Percentiles rank a stretch among this genome's conserved stretches.
Conservation (phyloP, 23 red algal genomes). For the Gracilaria domingensis region DNA sequence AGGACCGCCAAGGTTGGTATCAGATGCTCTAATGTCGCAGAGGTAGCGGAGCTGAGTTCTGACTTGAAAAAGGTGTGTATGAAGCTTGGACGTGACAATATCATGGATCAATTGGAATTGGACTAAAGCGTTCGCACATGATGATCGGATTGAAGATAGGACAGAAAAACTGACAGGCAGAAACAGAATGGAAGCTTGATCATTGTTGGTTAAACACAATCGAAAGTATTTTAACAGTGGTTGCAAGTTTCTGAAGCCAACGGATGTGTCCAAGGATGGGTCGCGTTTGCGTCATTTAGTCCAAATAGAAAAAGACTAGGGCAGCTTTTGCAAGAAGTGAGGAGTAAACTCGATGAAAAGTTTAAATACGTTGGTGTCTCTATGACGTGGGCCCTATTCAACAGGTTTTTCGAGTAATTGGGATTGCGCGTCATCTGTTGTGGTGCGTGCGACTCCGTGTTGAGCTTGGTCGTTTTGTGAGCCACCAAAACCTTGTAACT, state of each 20-base stretch:
- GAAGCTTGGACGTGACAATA: neutral
- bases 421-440: conserved; percentile 32
- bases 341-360: neutral
- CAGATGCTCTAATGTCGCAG: neutral
- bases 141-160: neutral
- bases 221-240: conserved; percentile 6
- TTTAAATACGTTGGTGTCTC: neutral
- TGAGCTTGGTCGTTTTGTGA: neutral
- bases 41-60: neutral
- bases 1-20: neutral
- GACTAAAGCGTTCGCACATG: neutral
- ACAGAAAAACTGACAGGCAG: neutral
- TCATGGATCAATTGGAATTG: neutral
- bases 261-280: neutral
- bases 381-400: neutral
- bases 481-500: conserved; percentile 54
- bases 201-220: neutral
- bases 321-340: neutral
- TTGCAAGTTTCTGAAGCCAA: conserved; percentile 19
- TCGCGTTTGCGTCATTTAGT: neutral
- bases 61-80: neutral
- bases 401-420: conserved; percentile 35
- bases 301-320: neutral
- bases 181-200: neutral
- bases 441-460: neutral